Evolutionary conservation across 345 rosid genomes (phyloP), one percentile per base, ranked within the genome.

Genomic region (Hypericum androsaemum): DNA sequence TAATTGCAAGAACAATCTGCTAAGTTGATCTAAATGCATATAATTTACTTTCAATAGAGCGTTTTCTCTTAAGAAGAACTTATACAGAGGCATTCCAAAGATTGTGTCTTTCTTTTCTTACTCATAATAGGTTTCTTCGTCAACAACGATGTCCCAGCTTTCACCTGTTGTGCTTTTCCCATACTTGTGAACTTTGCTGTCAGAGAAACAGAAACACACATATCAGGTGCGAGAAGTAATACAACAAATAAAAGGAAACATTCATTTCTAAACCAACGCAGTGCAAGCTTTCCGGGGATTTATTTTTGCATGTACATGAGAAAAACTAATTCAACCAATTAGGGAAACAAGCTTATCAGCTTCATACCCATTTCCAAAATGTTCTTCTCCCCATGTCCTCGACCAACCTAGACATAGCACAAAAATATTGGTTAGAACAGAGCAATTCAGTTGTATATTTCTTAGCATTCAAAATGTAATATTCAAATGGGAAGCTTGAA

Each of bases 361-460:
- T 70, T 39, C 70, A 16, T 80, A 92, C 98, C 98, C 89, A 8
- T 92, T 84, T 77, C 98, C 98, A 39, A 87, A 83, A 63, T 92
- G 96, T 66, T 92, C 98, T 66, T 92, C 98, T 35, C 98, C 96
- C 96, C 98, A 92, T 9, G 95, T 92, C 72, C 96, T 84, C 55
- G 96, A 87, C 98, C 96, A 92, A 60, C 96, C 96, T 92, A 63
- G 32, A 56, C 9, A 55, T 15, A 10, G 65, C 50, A 51, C 10
- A 53, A 13, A 15, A 22, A 15, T 55, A 11, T 8, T 39, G 50
- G 28, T 53, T 14, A 68, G 52, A 17, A 22, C 7, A 2, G n/a
- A n/a, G 43, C 42, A 39, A 47, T 57, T 1, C 12, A 22, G 0
- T 58, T 5, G 12, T 38, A 12, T 3, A 52, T 44, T 39, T 47